These are phyloP conservation scores for Sungouiozyma ichnusensis DNA, from an alignment of 805 yeast species.

Conservation along the genomic window DNA sequence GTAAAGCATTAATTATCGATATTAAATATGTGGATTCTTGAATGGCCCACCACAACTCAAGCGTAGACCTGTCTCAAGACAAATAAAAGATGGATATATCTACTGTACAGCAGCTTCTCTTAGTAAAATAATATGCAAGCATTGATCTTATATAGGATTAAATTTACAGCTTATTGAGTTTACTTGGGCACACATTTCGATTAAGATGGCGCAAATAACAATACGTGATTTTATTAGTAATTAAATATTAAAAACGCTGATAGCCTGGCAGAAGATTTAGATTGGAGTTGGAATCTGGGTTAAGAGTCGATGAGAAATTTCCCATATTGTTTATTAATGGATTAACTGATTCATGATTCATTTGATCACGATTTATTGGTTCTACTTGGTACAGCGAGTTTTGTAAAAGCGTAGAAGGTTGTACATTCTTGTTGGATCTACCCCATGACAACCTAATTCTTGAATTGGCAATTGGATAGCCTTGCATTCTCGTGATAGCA, in stretches of 20 bases:
- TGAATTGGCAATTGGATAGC: slow-evolving; percentile 76
- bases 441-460: slow-evolving; percentile 87
- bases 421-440: slow-evolving; percentile 34
- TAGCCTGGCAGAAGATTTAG: slow-evolving; percentile 8
- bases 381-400: slow-evolving; percentile 9
- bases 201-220: no score
- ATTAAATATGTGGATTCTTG: neutral
- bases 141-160: no score
- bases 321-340: neutral
- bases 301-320: neutral
- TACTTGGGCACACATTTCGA: no score
- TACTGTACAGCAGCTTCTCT: no score
- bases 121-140: no score
- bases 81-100: no score
- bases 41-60: no score
- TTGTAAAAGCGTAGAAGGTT: slow-evolving; percentile 5
- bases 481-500: slow-evolving; percentile 83
- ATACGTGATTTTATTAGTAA: no score
- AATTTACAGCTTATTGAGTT: neutral
- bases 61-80: no score
- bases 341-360: neutral
- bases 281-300: neutral
- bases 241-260: slow-evolving; percentile 3
- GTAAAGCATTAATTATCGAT: slow-evolving; percentile 1
- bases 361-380: slow-evolving; percentile 3